Conservation (phyloP, 139 green algal species). For the Eudorina sp. region DNA sequence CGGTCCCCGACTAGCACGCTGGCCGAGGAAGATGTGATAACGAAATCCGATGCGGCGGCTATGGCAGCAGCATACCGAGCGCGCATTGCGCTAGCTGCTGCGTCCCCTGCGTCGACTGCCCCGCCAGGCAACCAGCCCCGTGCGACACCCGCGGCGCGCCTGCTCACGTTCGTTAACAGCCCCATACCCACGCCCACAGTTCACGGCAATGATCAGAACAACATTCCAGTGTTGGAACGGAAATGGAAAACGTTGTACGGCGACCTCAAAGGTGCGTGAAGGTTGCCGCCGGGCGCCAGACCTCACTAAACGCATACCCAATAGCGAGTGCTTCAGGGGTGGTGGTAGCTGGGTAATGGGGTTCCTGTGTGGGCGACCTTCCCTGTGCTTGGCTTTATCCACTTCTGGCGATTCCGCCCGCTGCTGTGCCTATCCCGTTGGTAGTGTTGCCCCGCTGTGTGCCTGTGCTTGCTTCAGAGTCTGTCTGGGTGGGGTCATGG, state of each 20-base stretch:
- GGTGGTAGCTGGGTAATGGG: too few relatives aligned
- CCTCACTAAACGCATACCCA: too few relatives aligned
- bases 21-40: neutral
- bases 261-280: neutral
- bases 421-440: too few relatives aligned
- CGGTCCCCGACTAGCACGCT: neutral
- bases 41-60: neutral
- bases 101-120: neutral
- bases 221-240: neutral
- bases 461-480: too few relatives aligned
- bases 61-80: neutral
- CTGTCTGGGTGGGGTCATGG: too few relatives aligned
- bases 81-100: neutral
- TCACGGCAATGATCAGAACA: neutral
- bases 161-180: constrained; percentile 22
- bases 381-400: too few relatives aligned
- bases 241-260: constrained; percentile 21
- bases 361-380: too few relatives aligned
- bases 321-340: too few relatives aligned
- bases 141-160: neutral
- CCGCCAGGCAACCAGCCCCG: neutral
- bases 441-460: too few relatives aligned
- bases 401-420: too few relatives aligned
- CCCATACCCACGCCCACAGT: neutral
- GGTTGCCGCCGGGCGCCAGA: too few relatives aligned